Evolutionary conservation across 2,329 filamentous ascomycete species (phyloP).

Genomic region (Hymenoscyphus salicellus): DNA sequence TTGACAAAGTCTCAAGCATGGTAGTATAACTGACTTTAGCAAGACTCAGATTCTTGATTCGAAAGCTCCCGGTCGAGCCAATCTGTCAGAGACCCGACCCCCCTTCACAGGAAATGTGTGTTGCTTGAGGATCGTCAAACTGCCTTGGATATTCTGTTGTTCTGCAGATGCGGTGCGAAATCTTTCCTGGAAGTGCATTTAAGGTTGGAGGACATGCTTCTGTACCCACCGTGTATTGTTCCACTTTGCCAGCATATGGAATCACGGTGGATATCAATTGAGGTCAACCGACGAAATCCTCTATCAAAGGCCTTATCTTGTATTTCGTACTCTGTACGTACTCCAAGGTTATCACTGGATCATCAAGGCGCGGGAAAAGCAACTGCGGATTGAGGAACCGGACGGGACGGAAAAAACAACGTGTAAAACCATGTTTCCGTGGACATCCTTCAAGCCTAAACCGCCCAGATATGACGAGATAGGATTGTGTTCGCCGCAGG

Average conservation of each 20-base stretch:
- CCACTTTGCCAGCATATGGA: constrained; percentile 4
- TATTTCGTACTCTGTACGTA: neutral
- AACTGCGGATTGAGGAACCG: neutral
- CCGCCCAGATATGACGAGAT: neutral
- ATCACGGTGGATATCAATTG: neutral
- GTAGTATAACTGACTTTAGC: neutral
- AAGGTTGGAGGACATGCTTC: neutral
- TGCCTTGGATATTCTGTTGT: neutral
- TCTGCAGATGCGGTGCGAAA: neutral
- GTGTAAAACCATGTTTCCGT: neutral
- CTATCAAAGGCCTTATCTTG: neutral
- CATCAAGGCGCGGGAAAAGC: neutral
- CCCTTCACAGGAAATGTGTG: neutral
- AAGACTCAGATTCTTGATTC: neutral
- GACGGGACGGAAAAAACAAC: neutral
- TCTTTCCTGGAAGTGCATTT: neutral
- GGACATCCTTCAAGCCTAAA: neutral
- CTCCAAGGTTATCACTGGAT: neutral
- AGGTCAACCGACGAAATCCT: neutral
- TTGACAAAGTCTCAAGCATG: constrained; percentile 4
- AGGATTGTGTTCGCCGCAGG: neutral
- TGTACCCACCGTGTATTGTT: neutral
- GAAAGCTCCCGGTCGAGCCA: neutral
- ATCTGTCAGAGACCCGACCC: neutral
- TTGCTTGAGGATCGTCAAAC: neutral